Conservation (phyloP, 192 early-diverging fungal species). For the Globomyces pollinis-pini region DNA sequence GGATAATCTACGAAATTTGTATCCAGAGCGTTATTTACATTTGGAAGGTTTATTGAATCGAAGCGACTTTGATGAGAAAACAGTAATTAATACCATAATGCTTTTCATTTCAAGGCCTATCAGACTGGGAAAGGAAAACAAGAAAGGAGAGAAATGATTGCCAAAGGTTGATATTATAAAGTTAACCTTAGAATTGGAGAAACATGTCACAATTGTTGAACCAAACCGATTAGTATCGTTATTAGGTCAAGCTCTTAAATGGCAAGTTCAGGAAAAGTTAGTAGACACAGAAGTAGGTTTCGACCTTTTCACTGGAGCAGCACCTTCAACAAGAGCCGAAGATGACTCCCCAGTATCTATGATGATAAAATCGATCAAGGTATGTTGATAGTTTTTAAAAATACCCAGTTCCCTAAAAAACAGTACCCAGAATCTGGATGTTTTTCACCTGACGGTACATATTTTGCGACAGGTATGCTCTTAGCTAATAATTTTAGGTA, state of each 20-base stretch:
- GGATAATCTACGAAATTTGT: constrained; percentile 64
- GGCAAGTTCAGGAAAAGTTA: constrained; percentile 76
- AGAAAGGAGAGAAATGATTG: constrained; percentile 18
- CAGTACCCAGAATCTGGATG: constrained; percentile 65
- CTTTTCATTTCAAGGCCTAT: not conserved
- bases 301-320: constrained; percentile 75
- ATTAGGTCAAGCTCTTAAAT: constrained; percentile 80
- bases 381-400: constrained; percentile 70
- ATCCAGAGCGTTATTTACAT: constrained; percentile 74
- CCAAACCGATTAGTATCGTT: constrained; percentile 76
- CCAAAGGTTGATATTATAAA: too few relatives aligned
- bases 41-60: constrained; percentile 70
- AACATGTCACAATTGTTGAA: constrained; percentile 62
- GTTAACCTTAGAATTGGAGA: not conserved
- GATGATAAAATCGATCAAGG: constrained; percentile 41
- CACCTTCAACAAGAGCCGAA: constrained; percentile 50
- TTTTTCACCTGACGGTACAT: constrained; percentile 61
- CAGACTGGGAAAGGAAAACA: not conserved
- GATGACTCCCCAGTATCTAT: constrained; percentile 48
- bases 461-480: constrained; percentile 55
- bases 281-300: constrained; percentile 59
- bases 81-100: too few relatives aligned
- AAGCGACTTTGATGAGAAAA: too few relatives aligned
- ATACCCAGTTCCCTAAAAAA: constrained; percentile 90
- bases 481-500: too few relatives aligned